Evolutionary conservation across 768 basidiomycete genomes (phyloP).

Genomic region (Tulasnella sp.): DNA sequence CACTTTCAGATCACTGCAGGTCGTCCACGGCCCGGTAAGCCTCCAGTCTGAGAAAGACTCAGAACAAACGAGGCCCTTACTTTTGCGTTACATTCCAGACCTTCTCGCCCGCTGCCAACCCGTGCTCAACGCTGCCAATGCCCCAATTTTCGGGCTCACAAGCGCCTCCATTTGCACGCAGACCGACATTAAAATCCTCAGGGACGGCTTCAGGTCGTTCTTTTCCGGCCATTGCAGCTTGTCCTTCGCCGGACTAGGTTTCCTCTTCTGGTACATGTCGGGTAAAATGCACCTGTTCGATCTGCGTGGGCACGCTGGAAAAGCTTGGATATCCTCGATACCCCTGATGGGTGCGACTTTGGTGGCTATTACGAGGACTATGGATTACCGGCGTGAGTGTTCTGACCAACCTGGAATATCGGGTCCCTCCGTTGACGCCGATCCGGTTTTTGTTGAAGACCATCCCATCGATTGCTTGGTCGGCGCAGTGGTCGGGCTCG

Average conservation of each 20-base stretch:
- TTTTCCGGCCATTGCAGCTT: slow-evolving; percentile 87
- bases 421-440: not conserved
- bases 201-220: slow-evolving; percentile 89
- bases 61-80: too few species aligned
- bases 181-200: slow-evolving; percentile 50
- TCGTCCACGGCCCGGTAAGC: slow-evolving; percentile 75
- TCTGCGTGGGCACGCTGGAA: slow-evolving; percentile 65
- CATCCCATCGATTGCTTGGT: slow-evolving; percentile 90
- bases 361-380: slow-evolving; percentile 80
- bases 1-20: slow-evolving; percentile 53
- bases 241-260: slow-evolving; percentile 89
- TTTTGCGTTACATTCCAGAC: slow-evolving; percentile 42
- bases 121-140: slow-evolving; percentile 56
- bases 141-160: slow-evolving; percentile 62
- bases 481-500: slow-evolving; percentile 69
- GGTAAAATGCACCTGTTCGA: slow-evolving; percentile 94
- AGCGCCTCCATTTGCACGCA: slow-evolving; percentile 78
- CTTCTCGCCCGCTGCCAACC: slow-evolving; percentile 71
- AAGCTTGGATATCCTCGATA: slow-evolving; percentile 76
- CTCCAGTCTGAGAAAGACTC: slow-evolving; percentile 9
- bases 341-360: slow-evolving; percentile 73
- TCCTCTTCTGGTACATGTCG: slow-evolving; percentile 80
- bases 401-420: not conserved
- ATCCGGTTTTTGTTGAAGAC: slow-evolving; percentile 46
- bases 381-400: slow-evolving; percentile 80